Evolutionary conservation across 257 asterid species (phyloP).

Genomic region (Eucommia ulmoides): DNA sequence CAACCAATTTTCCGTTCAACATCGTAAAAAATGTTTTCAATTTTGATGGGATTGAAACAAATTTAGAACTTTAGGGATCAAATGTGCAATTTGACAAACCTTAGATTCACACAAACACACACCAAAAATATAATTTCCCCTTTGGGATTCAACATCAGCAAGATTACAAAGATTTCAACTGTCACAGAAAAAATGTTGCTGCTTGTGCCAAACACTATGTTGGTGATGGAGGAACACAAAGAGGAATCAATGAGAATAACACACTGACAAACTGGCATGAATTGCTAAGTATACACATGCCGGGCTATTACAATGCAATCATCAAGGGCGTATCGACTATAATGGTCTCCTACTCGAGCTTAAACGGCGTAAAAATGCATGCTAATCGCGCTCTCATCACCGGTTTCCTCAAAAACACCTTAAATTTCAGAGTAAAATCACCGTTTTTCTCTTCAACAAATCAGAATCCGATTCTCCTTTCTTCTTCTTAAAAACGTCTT

Average conservation of each 20-base stretch:
- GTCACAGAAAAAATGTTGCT: slow-evolving; percentile 25
- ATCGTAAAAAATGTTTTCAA: background rate
- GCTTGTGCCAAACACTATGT: slow-evolving; percentile 67
- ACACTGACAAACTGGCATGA: slow-evolving; percentile 27
- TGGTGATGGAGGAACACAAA: slow-evolving; percentile 70
- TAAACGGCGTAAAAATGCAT: slow-evolving; percentile 69
- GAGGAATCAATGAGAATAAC: slow-evolving; percentile 57
- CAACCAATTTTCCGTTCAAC: background rate
- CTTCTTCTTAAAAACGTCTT: too few species aligned
- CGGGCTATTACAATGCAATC: slow-evolving; percentile 41
- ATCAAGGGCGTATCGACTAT: slow-evolving; percentile 50
- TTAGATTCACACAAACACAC: too few species aligned
- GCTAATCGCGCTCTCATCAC: slow-evolving; percentile 51
- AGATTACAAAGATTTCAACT: too few species aligned
- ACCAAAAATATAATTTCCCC: too few species aligned
- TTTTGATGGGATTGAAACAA: too few species aligned
- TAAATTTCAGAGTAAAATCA: slow-evolving; percentile 35
- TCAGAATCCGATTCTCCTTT: too few species aligned
- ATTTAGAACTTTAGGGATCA: too few species aligned
- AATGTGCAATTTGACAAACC: too few species aligned
- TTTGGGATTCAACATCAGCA: too few species aligned
- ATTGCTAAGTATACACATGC: slow-evolving; percentile 53
- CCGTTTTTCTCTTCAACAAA: background rate
- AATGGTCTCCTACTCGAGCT: slow-evolving; percentile 70
- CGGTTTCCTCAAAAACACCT: slow-evolving; percentile 41